phyloP scores from a whole-genome alignment of 2,329 filamentous ascomycete species.

The Thelonectria olida region DNA sequence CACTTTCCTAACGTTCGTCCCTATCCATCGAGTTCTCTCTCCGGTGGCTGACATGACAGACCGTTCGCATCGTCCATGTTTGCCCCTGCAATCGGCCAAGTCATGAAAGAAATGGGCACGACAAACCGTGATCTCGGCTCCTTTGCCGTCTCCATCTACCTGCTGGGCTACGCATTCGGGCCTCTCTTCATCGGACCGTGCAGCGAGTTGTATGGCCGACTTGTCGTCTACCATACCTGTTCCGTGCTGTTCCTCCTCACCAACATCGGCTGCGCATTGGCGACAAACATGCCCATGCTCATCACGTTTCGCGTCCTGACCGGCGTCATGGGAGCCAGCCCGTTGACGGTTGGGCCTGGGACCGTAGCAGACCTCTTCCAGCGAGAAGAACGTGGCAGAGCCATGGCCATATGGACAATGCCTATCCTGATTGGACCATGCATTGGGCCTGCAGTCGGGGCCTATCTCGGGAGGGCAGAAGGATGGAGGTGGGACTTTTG shows the following conservation, averaged over 20 bases:
- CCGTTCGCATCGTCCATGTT: slow-evolving; percentile 30
- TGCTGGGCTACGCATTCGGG: slow-evolving; percentile 62
- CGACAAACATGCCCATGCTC: slow-evolving; percentile 56
- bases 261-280: slow-evolving; percentile 20
- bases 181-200: slow-evolving; percentile 57
- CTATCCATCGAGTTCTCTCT: not conserved
- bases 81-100: slow-evolving; percentile 20
- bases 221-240: slow-evolving; percentile 54
- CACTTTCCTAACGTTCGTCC: slow-evolving; percentile 21
- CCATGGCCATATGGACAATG: slow-evolving; percentile 35
- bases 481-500: slow-evolving; percentile 61
- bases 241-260: slow-evolving; percentile 39
- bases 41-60: not conserved
- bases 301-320: slow-evolving; percentile 68
- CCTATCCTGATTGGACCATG: slow-evolving; percentile 36
- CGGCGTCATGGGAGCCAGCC: slow-evolving; percentile 64
- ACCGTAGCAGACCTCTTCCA: slow-evolving; percentile 64
- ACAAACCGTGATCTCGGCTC: slow-evolving; percentile 32
- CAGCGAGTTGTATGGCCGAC: slow-evolving; percentile 58
- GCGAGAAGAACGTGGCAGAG: slow-evolving; percentile 55
- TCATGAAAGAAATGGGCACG: slow-evolving; percentile 20
- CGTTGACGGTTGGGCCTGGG: slow-evolving; percentile 68
- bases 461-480: slow-evolving; percentile 54
- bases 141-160: slow-evolving; percentile 35
- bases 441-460: slow-evolving; percentile 44